Evolutionary conservation across 495 filamentous ascomycete species (phyloP), one percentile per base, ranked within the genome.

Genomic region (Endocarpon pusillum): DNA sequence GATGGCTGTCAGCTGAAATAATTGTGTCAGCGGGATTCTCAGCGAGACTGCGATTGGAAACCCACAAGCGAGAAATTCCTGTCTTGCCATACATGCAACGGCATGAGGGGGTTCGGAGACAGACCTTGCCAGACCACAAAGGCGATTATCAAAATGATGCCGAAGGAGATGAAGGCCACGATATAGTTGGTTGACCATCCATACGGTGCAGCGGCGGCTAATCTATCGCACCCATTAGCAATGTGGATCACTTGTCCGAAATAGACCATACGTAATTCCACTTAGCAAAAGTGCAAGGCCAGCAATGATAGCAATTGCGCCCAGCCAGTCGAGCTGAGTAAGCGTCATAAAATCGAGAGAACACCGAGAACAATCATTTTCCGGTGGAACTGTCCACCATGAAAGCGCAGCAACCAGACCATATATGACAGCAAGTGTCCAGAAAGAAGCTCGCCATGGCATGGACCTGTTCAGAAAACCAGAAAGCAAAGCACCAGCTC

Each of bases 171-270:
- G 3, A 83, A 49, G 5, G 62, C 64, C 21, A 71, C 58, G 1
- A 82, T 64, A 56, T 76, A 82, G 3, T 71, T 64, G 0, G 69
- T 75, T 14, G 47, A 47, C 78, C 78, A 84, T 4, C 78, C 77
- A 20, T 76, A 57, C 0, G 62, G 55, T 10, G 66, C 66, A 34
- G 61, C 60, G 9, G 52, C 55, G 8, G 61, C 64, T 10, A 67
- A 48, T 35, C 61, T 66, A 36, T 35, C 0, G 18, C 15, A 30
- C 10, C 22, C 31, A 27, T 26, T 22, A 11, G 14, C 8, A 14
- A 25, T 12, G 3, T 4, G 5, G 29, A 20, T 22, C 15, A 62
- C 67, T 46, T 49, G n/a, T n/a, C n/a, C n/a, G n/a, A n/a, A n/a
- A n/a, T n/a, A n/a, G n/a, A n/a, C n/a, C n/a, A n/a, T n/a, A 76